Evolutionary conservation across 2,329 filamentous ascomycete species (phyloP).

Genomic region (Didymosphaeria variabile): DNA sequence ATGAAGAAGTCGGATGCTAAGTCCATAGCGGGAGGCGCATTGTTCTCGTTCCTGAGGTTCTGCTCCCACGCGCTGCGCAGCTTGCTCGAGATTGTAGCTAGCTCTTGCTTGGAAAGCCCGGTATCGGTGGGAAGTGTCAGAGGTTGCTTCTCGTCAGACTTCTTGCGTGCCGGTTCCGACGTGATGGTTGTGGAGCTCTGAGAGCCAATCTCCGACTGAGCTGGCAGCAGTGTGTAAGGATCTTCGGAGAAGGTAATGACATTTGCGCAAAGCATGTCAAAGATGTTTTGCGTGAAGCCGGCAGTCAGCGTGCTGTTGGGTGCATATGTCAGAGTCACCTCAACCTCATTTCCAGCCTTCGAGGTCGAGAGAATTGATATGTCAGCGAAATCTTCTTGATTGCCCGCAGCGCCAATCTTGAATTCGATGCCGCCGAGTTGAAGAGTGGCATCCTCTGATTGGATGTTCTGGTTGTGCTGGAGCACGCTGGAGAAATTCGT

Average conservation of each 20-base stretch:
- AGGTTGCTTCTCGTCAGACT: conserved; percentile 35
- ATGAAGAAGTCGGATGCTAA: conserved; percentile 45
- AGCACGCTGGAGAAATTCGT: conserved; percentile 47
- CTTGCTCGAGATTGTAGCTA: conserved; percentile 32
- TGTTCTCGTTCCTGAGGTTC: conserved; percentile 39
- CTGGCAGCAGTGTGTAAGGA: conserved; percentile 38
- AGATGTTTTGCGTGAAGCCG: conserved; percentile 61
- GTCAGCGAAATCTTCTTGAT: conserved; percentile 46
- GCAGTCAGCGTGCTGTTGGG: conserved; percentile 58
- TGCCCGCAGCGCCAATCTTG: conserved; percentile 39
- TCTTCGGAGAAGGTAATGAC: conserved; percentile 37
- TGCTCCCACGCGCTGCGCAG: conserved; percentile 42
- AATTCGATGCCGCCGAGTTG: conserved; percentile 53
- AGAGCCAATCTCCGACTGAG: conserved; percentile 38
- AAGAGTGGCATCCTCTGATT: conserved; percentile 55
- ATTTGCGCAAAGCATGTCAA: conserved; percentile 43
- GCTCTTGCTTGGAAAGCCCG: conserved; percentile 36
- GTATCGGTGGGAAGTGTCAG: conserved; percentile 37
- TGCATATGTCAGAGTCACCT: conserved; percentile 42
- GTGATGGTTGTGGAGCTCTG: conserved; percentile 32
- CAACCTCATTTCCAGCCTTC: conserved; percentile 33
- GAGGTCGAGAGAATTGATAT: conserved; percentile 42
- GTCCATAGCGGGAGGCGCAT: conserved; percentile 29
- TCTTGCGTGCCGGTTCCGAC: conserved; percentile 34
- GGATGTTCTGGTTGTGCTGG: conserved; percentile 46